Evolutionary conservation across 1,284 basidiomycete species (phyloP).

Genomic region (Marasmius oreades): DNA sequence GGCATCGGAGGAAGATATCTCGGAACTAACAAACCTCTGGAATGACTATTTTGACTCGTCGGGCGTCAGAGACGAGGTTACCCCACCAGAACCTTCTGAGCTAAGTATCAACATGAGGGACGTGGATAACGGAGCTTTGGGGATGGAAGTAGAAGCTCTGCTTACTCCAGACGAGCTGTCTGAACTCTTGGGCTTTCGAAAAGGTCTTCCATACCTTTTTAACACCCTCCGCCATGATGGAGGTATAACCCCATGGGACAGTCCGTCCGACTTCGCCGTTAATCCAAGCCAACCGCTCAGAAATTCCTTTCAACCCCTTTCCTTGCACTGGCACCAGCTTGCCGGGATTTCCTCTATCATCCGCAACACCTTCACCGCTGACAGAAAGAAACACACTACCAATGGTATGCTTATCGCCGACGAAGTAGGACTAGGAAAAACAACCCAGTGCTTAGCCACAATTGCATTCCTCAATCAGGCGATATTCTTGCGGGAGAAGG

Average conservation of each 20-base stretch:
- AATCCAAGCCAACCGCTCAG: slow-evolving; percentile 1
- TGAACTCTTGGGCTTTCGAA: slow-evolving; percentile 17
- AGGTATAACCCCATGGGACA: slow-evolving; percentile 20
- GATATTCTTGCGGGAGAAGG: slow-evolving; percentile 5
- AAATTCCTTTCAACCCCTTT: too few species aligned
- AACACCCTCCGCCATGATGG: slow-evolving; percentile 15
- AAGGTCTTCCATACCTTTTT: slow-evolving; percentile 20
- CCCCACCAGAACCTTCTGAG: background rate
- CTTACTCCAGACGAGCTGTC: slow-evolving; percentile 9
- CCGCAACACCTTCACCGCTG: slow-evolving; percentile 17
- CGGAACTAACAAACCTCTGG: too few species aligned
- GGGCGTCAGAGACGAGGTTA: slow-evolving; percentile 2
- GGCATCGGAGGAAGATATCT: too few species aligned
- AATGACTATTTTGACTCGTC: background rate
- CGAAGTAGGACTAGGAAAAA: slow-evolving; percentile 32
- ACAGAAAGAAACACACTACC: background rate
- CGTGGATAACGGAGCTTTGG: slow-evolving; percentile 15
- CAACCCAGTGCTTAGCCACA: slow-evolving; percentile 16
- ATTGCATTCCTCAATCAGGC: slow-evolving; percentile 21
- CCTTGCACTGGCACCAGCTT: slow-evolving; percentile 31
- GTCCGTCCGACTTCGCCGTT: background rate
- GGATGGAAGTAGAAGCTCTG: slow-evolving; percentile 21
- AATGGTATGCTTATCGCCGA: slow-evolving; percentile 25
- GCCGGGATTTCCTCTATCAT: slow-evolving; percentile 25
- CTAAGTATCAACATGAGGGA: background rate